Conservation (phyloP, 768 basidiomycete genomes). For the Pisolithus orientalis region DNA sequence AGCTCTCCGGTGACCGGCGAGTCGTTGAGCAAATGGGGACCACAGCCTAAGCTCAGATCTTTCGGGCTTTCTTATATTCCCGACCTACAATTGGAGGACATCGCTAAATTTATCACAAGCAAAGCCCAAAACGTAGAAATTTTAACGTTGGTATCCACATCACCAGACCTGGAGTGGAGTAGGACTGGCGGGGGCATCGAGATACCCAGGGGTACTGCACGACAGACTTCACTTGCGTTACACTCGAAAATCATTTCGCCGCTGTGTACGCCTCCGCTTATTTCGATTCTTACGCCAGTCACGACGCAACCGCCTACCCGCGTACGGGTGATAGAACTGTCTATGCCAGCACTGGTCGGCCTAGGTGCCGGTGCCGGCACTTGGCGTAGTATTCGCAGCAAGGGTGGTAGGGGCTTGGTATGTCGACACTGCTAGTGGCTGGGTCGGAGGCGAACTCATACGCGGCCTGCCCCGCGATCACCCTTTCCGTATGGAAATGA, state of each 20-base stretch:
- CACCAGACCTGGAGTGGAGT: conserved; percentile 66
- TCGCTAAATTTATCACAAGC: conserved; percentile 61
- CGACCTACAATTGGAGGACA: conserved; percentile 52
- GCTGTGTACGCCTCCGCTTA: conserved; percentile 73
- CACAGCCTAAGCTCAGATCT: conserved; percentile 74
- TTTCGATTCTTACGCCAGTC: conserved; percentile 42
- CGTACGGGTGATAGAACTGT: conserved; percentile 84
- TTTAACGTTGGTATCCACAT: conserved; percentile 71
- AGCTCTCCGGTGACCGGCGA: conserved; percentile 65
- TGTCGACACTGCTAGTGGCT: conserved; percentile 81
- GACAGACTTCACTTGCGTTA: conserved; percentile 69
- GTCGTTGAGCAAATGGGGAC: conserved; percentile 45
- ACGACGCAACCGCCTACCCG: conserved; percentile 48
- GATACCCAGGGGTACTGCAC: conserved; percentile 35
- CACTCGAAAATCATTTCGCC: conserved; percentile 77
- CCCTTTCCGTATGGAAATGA: conserved; percentile 65
- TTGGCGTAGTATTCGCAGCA: conserved; percentile 88
- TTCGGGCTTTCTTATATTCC: conserved; percentile 88
- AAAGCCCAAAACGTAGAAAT: conserved; percentile 80
- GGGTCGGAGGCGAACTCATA: conserved; percentile 52
- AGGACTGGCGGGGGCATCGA: conserved; percentile 24
- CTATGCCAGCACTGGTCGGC: conserved; percentile 59
- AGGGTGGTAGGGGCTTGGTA: conserved; percentile 97
- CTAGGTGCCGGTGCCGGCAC: conserved; percentile 75
- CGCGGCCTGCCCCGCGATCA: conserved; percentile 57